Evolutionary conservation across 192 early-diverging fungal genomes (phyloP), one percentile per base, ranked within the genome.

Genomic region (Glomus cerebriforme): DNA sequence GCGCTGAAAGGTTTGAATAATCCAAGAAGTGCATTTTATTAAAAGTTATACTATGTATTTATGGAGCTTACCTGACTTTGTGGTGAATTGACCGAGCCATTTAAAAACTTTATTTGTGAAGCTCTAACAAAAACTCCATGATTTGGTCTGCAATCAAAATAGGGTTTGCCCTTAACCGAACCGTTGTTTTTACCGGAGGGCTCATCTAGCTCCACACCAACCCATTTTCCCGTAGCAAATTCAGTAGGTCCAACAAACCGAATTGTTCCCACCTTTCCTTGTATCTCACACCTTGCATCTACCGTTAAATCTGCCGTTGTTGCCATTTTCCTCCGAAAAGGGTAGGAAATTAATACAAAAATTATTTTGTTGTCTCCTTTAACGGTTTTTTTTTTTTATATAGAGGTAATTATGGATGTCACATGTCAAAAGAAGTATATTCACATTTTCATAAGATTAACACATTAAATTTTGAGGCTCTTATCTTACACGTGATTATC

Each of bases 141-240:
- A 59, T 88, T 82, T 7, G 89, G 76, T 63, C 66, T 86, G 75
- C 95, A 96, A 39, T 91, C 88, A 89, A 96, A 96, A 83, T 96
- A 96, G 0, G 89, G 85, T 79, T 88, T 88, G 54, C 92, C 95
- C 35, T 92, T 84, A 22, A 96, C 92, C 1, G 88, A 89, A 12
- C 95, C 95, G 74, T 90, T 86, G 82, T 96, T 96, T 73, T 96
- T 96, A 34, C 95, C 95, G 27, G 73, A 65, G 0, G 89, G 84
- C 22, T 86, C 79, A 81, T 95, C 94, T 1, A 98, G 87, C 79
- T 97, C 97, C 8, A 99, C 85, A 37, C 97, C 97, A 49, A 96
- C 87, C 96, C 96, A 99, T 78, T 86, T 83, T 22, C 97, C 97
- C 0, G 92, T 68, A 19, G 92, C 89, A 82, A 99, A 99, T 7